Evolutionary conservation across 352 stramenopile species (phyloP).

Genomic region (Blastocystis sp.): DNA sequence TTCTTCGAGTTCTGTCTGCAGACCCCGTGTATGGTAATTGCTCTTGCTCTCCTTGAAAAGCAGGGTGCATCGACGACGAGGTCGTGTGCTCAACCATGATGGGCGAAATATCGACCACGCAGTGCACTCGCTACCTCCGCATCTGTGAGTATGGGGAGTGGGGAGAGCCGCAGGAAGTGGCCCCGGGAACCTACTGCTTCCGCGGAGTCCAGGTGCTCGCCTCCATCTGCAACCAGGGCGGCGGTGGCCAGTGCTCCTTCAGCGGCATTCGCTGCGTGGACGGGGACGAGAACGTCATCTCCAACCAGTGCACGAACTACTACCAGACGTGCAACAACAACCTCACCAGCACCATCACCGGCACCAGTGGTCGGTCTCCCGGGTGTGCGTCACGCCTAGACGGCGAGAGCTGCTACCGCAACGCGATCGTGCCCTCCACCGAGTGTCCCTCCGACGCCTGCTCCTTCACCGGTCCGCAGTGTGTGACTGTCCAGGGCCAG

Average conservation of each 20-base stretch:
- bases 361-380: background rate
- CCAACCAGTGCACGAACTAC: slow-evolving; percentile 55
- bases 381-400: slow-evolving; percentile 16
- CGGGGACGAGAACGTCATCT: slow-evolving; percentile 59
- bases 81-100: slow-evolving; percentile 51
- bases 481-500: slow-evolving; percentile 50
- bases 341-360: background rate
- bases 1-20: slow-evolving; percentile 26
- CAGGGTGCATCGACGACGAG: slow-evolving; percentile 62
- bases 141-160: slow-evolving; percentile 58
- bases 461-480: slow-evolving; percentile 41
- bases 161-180: slow-evolving; percentile 50
- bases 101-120: slow-evolving; percentile 25
- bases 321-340: too few species aligned
- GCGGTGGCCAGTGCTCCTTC: slow-evolving; percentile 51
- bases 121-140: slow-evolving; percentile 66
- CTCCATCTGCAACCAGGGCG: slow-evolving; percentile 53
- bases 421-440: slow-evolving; percentile 2
- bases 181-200: slow-evolving; percentile 64
- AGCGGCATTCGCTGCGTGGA: slow-evolving; percentile 57
- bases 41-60: background rate
- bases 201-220: slow-evolving; percentile 44
- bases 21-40: slow-evolving; percentile 23
- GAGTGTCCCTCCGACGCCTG: slow-evolving; percentile 49
- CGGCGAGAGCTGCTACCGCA: slow-evolving; percentile 32